Evolutionary conservation across 495 filamentous ascomycete genomes (phyloP), one percentile per base, ranked within the genome.

Genomic region (Penicillium antarcticum): DNA sequence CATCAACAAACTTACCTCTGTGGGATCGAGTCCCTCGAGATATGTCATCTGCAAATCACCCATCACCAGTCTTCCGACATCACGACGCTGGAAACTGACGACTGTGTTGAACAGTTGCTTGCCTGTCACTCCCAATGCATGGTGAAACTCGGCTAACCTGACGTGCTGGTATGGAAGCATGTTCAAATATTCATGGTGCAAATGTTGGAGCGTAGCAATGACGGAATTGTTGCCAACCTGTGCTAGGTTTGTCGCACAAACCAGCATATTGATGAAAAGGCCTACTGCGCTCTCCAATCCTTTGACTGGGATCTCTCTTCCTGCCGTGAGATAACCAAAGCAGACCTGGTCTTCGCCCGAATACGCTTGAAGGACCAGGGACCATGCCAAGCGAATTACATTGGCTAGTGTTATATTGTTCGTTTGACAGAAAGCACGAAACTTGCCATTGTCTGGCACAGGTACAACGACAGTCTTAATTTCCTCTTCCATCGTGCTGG

Each of bases 311-410:
- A 36, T n/a, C 34, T 36, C 34, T 36, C 34, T 16, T 6, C 34
- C 34, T 2, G 34, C 34, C 16, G 34, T 36, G 2, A 36, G 34
- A 8, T 36, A 36, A 53, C 46, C 21, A 17, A 36, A 44, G 39
- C 47, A 42, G 78, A 66, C 13, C 58, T 67, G 57, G 76, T 80
- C 41, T 72, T 69, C 47, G 77, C 77, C 6, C 61, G 77, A 62
- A 80, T 83, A 9, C 70, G 71, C 1, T 70, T 77, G 5, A 69
- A 68, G 79, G 59, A 81, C 72, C 26, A 67, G 51, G n/a, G 54
- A 55, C n/a, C 81, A 57, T 5, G 77, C 76, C 26, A 81, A 71
- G 32, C 74, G 79, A 6, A 72, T 72, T 0, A 70, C 57, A 6
- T 77, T 78, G 1, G 80, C 64, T 76, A 81, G 81, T 48, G 77